Evolutionary conservation across 306 rosid species (phyloP), one percentile per base, ranked within the genome.

Genomic region (Quercus rubra): DNA sequence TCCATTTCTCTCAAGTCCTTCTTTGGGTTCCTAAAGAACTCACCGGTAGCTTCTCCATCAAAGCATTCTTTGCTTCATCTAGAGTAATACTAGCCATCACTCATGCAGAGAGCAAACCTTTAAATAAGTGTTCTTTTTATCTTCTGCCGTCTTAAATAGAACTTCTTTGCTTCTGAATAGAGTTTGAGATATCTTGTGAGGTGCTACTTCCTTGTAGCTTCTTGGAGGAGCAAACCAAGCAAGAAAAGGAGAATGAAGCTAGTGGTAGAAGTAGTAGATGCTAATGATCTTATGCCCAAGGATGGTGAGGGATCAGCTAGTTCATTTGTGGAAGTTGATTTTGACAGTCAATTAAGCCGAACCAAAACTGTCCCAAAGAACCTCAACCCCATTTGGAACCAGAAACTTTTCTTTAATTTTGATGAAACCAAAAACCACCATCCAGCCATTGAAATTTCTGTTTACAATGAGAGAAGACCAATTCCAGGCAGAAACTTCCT

Each of bases 241-340:
- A 84, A 85, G 71, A 81, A 63, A 80, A 82, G 82, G 83, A 84
- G 69, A 27, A 90, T 90, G 98, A 94, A 88, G 83, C 84, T 90
- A 76, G 83, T 86, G 10, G 87, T 85, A 74, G 87, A 89, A 77
- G 87, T 91, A 58, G 85, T 87, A 76, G 83, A 87, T 86, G 91
- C 93, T 80, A 90, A 81, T 85, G 91, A 87, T 88, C 94, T 89
- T 80, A 89, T 82, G 87, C 94, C 91, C 74, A 91, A 81, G 77
- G 89, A 89, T 46, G 87, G 91, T 28, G 89, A 89, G 80, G 91
- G 90, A 43, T 90, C 91, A 75, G 86, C 88, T 14, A 89, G 80
- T 84, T 63, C 97, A 73, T 92, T 84, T 84, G 91, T 88, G 6
- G 86, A 88, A 90, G 85, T 89, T 74, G 90, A 94, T 79, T 86